Percentiles rank a stretch among this genome's conserved stretches.
These are phyloP conservation scores for Arthonia radiata DNA, from an alignment of 495 filamentous ascomycete genomes.

Conservation along the genomic window DNA sequence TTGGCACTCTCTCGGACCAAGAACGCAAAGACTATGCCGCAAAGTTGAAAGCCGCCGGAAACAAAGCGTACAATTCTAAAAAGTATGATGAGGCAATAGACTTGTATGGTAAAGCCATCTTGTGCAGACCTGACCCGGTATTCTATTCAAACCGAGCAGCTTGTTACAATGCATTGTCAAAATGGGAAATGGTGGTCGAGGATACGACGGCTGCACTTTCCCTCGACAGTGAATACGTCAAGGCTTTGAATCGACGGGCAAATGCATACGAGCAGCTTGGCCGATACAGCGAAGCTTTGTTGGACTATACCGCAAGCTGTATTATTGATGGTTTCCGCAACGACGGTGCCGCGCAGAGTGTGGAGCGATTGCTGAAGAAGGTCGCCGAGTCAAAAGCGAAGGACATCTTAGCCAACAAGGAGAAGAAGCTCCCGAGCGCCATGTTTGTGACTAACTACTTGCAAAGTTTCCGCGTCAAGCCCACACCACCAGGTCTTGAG, in stretches of 20 bases:
- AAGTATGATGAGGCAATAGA: conserved; percentile 80
- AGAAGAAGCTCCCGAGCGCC: conserved; percentile 68
- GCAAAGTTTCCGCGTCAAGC: conserved; percentile 74
- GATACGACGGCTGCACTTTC: conserved; percentile 86
- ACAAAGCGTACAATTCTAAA: conserved; percentile 85
- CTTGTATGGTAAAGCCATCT: conserved; percentile 78
- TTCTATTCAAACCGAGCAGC: conserved; percentile 97
- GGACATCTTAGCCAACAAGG: conserved; percentile 52
- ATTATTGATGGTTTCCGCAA: conserved; percentile 95
- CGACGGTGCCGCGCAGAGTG: conserved; percentile 60
- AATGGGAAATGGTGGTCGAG: conserved; percentile 93
- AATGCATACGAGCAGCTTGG: conserved; percentile 86
- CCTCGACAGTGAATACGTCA: conserved; percentile 86
- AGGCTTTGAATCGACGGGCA: conserved; percentile 85
- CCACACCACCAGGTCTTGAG: conserved; percentile 60
- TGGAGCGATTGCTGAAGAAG: conserved; percentile 89
- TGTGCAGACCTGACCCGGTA: conserved; percentile 92
- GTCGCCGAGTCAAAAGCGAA: conserved; percentile 84
- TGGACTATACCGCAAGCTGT: conserved; percentile 96
- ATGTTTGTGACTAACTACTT: conserved; percentile 97
- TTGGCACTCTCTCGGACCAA: conserved; percentile 42
- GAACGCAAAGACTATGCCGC: conserved; percentile 60
- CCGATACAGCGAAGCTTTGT: conserved; percentile 76
- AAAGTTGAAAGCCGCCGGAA: conserved; percentile 83
- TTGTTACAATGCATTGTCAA: conserved; percentile 73